Evolutionary conservation across 768 basidiomycete species (phyloP), one percentile per base, ranked within the genome.

Genomic region (Hebeloma cylindrosporum): DNA sequence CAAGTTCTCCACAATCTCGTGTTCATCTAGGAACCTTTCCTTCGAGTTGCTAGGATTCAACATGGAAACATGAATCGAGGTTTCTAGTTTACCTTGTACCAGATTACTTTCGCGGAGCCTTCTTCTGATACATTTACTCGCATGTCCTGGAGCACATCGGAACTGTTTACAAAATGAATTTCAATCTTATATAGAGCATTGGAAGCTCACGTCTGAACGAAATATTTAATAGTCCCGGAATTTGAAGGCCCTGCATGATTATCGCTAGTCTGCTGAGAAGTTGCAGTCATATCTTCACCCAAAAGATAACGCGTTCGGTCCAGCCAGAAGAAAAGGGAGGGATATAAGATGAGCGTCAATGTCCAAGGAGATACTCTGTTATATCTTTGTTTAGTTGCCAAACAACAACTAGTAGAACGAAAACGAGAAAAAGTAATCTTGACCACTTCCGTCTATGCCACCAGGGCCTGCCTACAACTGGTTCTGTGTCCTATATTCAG

Each of bases 1-100:
- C 13, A 89, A 55, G 53, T 86, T 76, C 50, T 88, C 88, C 3
- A 90, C 62, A 29, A 90, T 88, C 60, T 90, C 88, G 4, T 81
- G 71, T 43, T 89, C 86, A 29, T 73, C 71, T 32, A 90, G 72
- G 60, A 77, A 82, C 47, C 88, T 72, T 72, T 90, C 86, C 87
- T 89, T 68, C 52, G 52, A 47, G 47, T 42, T 40, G 48, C 43
- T 13, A 35, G 26, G 27, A 37, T 16, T 32, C 32, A 16, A 37
- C 22, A 22, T 22, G 16, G 13, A 32, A 9, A 39, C 33, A 20
- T 14, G 5, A 33, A 17, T 21, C 7, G 20, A 14, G 23, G 23
- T 28, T 2, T 25, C 10, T 22, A 20, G 50, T 71, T 38, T 57
- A 83, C 86, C 74, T 88, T 88, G 63, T 80, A 88, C 86, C 85